Percentiles rank a stretch among this genome's conserved stretches.
These are phyloP conservation scores for Wickerhamiella cacticola DNA, from an alignment of 805 yeast species.

Conservation along the genomic window DNA sequence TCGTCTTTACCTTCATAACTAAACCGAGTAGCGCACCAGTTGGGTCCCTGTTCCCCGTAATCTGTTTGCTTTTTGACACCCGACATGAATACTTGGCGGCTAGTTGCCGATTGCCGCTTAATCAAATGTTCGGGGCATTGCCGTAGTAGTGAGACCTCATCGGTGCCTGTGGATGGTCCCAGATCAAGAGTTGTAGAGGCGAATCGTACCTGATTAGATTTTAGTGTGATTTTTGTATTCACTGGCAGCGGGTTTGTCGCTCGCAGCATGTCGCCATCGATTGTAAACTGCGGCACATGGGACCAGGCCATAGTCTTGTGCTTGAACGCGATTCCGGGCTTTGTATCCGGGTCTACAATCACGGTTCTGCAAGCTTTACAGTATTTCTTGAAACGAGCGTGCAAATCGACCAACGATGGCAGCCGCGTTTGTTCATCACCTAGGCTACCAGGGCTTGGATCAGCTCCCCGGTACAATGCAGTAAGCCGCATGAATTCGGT, in stretches of 20 bases:
- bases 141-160: constrained; percentile 20
- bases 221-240: constrained; percentile 5
- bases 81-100: constrained; percentile 25
- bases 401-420: constrained; percentile 24
- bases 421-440: constrained; percentile 3
- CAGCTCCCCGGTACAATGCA: neutral
- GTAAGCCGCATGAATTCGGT: constrained; percentile 7
- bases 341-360: constrained; percentile 27
- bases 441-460: neutral
- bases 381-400: constrained; percentile 23
- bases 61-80: constrained; percentile 13
- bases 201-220: constrained; percentile 13
- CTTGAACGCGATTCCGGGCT: constrained; percentile 20
- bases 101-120: constrained; percentile 22
- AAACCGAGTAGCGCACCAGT: constrained; percentile 22
- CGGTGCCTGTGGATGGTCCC: constrained; percentile 22
- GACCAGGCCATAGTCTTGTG: constrained; percentile 22
- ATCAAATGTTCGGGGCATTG: constrained; percentile 22
- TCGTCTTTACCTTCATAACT: constrained; percentile 1
- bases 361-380: constrained; percentile 28
- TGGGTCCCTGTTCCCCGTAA: constrained; percentile 21
- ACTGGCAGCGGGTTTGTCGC: constrained; percentile 8
- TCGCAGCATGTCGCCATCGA: constrained; percentile 2
- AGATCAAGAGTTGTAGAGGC: constrained; percentile 18
- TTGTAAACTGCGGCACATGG: constrained; percentile 21